A percentile compares a stretch with the other conserved stretches of the same genome.
phyloP scores from a whole-genome alignment of 805 yeast genomes.

The Pichia cephalocereana region DNA sequence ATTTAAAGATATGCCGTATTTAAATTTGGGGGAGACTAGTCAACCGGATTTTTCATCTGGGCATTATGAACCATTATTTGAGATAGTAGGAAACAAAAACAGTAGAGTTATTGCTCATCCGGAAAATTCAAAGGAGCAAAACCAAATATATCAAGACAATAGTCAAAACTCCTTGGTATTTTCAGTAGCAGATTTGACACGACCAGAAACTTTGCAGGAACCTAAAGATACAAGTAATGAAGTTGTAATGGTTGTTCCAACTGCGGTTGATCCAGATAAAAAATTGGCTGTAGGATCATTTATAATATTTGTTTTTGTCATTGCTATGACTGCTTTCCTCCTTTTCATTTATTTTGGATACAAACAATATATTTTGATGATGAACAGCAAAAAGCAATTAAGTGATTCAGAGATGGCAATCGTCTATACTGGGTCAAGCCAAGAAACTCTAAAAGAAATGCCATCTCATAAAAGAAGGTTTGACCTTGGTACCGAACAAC shows the following conservation, averaged over 20 bases:
- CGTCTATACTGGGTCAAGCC: neutral
- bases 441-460: neutral
- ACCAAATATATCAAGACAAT: neutral
- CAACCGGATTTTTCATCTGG: too few relatives aligned
- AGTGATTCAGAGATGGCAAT: neutral
- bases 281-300: conserved; percentile 1
- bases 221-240: neutral
- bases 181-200: neutral
- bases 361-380: neutral
- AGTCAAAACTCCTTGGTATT: neutral
- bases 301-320: neutral
- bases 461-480: too few relatives aligned
- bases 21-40: too few relatives aligned
- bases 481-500: too few relatives aligned
- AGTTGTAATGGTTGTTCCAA: conserved; percentile 3
- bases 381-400: neutral
- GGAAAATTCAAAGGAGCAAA: too few relatives aligned
- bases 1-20: too few relatives aligned
- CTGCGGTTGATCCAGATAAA: neutral
- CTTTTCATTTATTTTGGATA: neutral
- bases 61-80: too few relatives aligned
- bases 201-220: neutral
- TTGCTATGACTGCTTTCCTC: neutral
- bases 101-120: too few relatives aligned
- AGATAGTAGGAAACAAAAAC: too few relatives aligned